These are phyloP conservation scores for Pseudonectria buxi DNA, from an alignment of 2,329 filamentous ascomycete species.

Conservation along the genomic window DNA sequence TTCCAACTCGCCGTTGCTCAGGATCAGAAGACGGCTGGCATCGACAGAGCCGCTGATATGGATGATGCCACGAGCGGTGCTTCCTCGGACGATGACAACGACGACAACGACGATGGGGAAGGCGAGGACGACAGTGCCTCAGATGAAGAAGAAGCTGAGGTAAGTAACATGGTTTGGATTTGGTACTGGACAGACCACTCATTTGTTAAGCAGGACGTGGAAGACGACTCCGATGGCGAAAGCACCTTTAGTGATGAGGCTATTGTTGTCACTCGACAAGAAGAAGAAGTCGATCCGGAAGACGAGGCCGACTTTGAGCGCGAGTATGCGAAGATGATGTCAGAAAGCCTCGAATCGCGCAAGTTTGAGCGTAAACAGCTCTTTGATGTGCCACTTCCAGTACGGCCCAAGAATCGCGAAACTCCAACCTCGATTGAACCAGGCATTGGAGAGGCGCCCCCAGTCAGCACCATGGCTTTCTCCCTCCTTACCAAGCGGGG, in stretches of 20 bases:
- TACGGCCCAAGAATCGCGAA: slow-evolving; percentile 66
- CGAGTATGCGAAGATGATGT: slow-evolving; percentile 97
- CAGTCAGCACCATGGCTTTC: slow-evolving; percentile 77
- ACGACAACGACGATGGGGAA: slow-evolving; percentile 59
- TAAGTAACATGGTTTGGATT: slow-evolving; percentile 30
- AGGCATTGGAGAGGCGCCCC: slow-evolving; percentile 15
- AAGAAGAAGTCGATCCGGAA: slow-evolving; percentile 86
- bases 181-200: too few species aligned
- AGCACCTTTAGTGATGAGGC: slow-evolving; percentile 76
- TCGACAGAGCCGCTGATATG: slow-evolving; percentile 61
- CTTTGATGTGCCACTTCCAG: slow-evolving; percentile 96
- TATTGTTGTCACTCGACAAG: slow-evolving; percentile 84
- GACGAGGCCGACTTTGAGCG: slow-evolving; percentile 96
- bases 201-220: slow-evolving; percentile 35
- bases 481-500: slow-evolving; percentile 92
- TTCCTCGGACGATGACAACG: slow-evolving; percentile 71
- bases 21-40: slow-evolving; percentile 74
- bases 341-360: slow-evolving; percentile 89
- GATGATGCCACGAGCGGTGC: slow-evolving; percentile 66
- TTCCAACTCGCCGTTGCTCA: slow-evolving; percentile 86
- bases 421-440: slow-evolving; percentile 26
- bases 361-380: slow-evolving; percentile 93
- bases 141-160: slow-evolving; percentile 54
- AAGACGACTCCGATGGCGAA: slow-evolving; percentile 43
- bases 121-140: slow-evolving; percentile 55